Evolutionary conservation across 805 yeast species (phyloP).

Genomic region (Zygosaccharomyces pseudorouxii): DNA sequence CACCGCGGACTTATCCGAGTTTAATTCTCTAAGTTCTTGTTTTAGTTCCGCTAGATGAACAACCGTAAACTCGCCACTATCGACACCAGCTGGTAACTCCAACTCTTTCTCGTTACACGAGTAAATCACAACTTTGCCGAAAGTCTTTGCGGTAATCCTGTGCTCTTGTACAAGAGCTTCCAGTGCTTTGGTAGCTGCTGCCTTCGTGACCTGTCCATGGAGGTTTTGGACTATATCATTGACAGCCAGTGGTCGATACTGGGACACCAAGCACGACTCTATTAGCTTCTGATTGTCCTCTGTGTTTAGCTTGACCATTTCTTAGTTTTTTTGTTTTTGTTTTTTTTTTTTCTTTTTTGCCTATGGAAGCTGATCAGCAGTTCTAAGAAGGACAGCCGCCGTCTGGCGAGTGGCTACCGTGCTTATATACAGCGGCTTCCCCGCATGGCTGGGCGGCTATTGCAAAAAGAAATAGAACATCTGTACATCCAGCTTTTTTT

Average conservation of each 20-base stretch:
- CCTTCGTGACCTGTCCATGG: constrained; percentile 39
- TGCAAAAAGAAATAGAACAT: too few species aligned
- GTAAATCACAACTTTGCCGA: constrained; percentile 44
- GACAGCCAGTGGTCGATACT: constrained; percentile 46
- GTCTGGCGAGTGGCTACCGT: too few species aligned
- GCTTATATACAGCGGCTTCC: too few species aligned
- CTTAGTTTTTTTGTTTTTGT: too few species aligned
- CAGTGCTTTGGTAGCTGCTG: constrained; percentile 37
- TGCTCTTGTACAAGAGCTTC: constrained; percentile 36
- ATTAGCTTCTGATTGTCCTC: constrained; percentile 35
- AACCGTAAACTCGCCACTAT: constrained; percentile 12
- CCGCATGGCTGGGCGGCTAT: too few species aligned
- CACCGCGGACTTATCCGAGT: constrained; percentile 15
- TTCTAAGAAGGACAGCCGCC: too few species aligned
- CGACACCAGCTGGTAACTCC: constrained; percentile 9
- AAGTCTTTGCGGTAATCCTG: constrained; percentile 37
- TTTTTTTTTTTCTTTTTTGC: too few species aligned
- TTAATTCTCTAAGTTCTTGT: constrained; percentile 23
- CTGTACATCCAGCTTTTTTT: too few species aligned
- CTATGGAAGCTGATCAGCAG: too few species aligned
- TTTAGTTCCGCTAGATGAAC: constrained; percentile 23
- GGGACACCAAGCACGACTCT: constrained; percentile 38
- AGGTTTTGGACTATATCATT: constrained; percentile 45
- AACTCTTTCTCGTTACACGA: constrained; percentile 38
- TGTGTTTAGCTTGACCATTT: constrained; percentile 2